Conservation (phyloP, 2,329 filamentous ascomycete species). For the Neoarthrinium moseri region DNA sequence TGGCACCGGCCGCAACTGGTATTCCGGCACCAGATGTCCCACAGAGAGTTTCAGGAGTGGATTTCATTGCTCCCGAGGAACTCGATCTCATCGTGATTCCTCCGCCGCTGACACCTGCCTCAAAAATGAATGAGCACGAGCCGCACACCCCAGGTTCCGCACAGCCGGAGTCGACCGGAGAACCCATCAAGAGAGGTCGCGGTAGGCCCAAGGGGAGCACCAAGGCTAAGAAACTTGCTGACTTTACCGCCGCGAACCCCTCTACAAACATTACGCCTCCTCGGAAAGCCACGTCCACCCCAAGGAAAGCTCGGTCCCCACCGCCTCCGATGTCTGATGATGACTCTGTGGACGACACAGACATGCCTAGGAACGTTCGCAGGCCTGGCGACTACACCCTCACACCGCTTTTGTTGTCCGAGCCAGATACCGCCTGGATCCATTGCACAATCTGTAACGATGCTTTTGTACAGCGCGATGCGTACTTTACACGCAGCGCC, state of each 20-base stretch:
- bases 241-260: background rate
- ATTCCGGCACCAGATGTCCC: conserved; percentile 5
- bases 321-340: background rate
- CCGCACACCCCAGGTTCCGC: background rate
- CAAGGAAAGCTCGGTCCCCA: background rate
- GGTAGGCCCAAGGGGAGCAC: conserved; percentile 8
- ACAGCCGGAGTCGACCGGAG: background rate
- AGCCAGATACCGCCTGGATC: conserved; percentile 79
- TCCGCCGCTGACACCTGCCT: conserved; percentile 12
- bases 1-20: conserved; percentile 9
- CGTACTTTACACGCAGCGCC: conserved; percentile 79
- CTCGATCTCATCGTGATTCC: conserved; percentile 12
- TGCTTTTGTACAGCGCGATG: conserved; percentile 84
- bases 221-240: background rate
- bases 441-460: conserved; percentile 81
- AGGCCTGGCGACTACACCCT: conserved; percentile 79
- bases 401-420: conserved; percentile 71
- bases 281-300: background rate
- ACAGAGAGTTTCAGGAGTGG: background rate
- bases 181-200: conserved; percentile 7
- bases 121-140: conserved; percentile 3
- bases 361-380: conserved; percentile 34
- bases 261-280: background rate
- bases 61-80: background rate
- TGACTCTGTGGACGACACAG: background rate